Percentiles rank a stretch among this genome's conserved stretches.
phyloP scores from a whole-genome alignment of 2,329 filamentous ascomycete species.

The Penicillium sp. region DNA sequence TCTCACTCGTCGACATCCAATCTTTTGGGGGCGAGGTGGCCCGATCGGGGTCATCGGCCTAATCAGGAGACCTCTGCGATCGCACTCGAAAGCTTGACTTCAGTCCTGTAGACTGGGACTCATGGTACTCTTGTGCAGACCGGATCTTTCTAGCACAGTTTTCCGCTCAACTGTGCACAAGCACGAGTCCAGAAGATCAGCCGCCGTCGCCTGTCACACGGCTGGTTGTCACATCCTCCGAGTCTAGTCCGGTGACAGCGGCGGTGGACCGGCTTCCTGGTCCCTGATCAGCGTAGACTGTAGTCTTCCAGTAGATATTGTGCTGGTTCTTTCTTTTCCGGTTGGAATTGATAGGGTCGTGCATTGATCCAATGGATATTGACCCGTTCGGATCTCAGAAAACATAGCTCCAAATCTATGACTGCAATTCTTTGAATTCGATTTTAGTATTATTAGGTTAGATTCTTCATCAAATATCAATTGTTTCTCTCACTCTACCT shows the following conservation, averaged over 20 bases:
- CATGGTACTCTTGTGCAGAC: too few species aligned
- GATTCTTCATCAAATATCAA: too few species aligned
- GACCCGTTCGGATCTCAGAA: too few species aligned
- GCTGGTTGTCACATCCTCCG: not conserved
- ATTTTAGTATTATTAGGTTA: too few species aligned
- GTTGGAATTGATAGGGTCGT: not conserved
- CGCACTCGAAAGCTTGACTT: not conserved
- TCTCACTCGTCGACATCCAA: not conserved
- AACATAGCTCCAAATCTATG: too few species aligned
- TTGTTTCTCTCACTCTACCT: too few species aligned
- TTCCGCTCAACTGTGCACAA: not conserved
- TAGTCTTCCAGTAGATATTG: not conserved
- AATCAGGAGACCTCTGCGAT: not conserved
- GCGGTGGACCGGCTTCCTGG: not conserved
- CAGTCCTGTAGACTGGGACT: too few species aligned
- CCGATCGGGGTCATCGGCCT: not conserved
- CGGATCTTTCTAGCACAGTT: not conserved
- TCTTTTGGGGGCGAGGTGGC: not conserved
- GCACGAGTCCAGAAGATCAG: slow-evolving; percentile 2
- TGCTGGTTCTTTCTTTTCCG: not conserved
- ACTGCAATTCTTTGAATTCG: too few species aligned
- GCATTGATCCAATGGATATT: too few species aligned
- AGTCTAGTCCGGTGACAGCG: slow-evolving; percentile 2
- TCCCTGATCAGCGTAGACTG: not conserved
- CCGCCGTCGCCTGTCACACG: slow-evolving; percentile 11